Evolutionary conservation across 208 protist species (phyloP).

Genomic region (Lotmaria passim): DNA sequence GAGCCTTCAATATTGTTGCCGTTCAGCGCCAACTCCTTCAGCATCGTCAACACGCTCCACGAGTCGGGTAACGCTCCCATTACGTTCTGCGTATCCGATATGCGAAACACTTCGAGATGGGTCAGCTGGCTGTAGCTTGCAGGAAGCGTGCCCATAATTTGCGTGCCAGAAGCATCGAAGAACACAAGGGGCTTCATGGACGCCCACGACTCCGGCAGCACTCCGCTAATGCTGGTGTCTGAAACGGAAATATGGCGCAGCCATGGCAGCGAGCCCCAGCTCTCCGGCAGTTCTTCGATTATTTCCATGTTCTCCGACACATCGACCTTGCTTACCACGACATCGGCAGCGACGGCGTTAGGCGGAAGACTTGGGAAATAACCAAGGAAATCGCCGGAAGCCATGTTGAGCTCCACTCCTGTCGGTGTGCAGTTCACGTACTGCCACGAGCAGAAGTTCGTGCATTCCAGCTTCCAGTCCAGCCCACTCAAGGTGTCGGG

Average conservation of each 20-base stretch:
- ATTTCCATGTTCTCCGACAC: not conserved
- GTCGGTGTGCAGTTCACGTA: too few species aligned
- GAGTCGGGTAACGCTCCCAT: too few species aligned
- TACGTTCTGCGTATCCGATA: too few species aligned
- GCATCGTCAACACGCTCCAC: too few species aligned
- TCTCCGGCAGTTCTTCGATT: slow-evolving; percentile 5
- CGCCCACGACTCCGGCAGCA: not conserved
- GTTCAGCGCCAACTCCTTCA: too few species aligned
- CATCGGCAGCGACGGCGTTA: not conserved
- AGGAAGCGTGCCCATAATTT: slow-evolving; percentile 1
- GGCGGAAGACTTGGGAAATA: not conserved
- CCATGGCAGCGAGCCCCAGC: slow-evolving; percentile 1
- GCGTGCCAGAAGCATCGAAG: not conserved
- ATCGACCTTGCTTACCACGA: slow-evolving; percentile 16
- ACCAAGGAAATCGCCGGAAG: not conserved
- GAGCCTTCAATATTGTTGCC: too few species aligned
- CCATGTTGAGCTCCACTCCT: slow-evolving; percentile 18
- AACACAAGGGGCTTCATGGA: slow-evolving; percentile 1
- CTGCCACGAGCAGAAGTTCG: too few species aligned
- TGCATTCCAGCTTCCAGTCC: too few species aligned
- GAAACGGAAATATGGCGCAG: slow-evolving; percentile 12
- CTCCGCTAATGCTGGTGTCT: slow-evolving; percentile 4
- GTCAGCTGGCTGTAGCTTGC: too few species aligned
- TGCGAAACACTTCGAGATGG: too few species aligned
- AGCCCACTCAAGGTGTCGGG: too few species aligned